Base-by-base conservation (phyloP, 164 flowering plant genomes). In the Piper longum region DNA sequence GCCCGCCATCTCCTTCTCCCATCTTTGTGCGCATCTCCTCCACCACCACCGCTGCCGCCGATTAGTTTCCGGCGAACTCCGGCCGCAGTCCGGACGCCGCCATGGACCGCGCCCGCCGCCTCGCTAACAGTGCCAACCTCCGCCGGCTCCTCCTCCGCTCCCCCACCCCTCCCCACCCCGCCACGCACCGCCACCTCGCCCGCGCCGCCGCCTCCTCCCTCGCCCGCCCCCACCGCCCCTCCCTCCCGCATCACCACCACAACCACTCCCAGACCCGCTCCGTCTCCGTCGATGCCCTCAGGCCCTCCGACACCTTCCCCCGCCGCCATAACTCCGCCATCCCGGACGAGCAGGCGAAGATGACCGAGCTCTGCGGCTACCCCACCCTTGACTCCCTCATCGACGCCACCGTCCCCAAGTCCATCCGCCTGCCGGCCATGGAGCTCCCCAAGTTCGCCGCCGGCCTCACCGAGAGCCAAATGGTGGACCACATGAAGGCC, bases 291-390 rank as follows among this genome's bases (percentile, higher is more conserved):
- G 96, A 90, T 19, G 78, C 96, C 2, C 70, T 93, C 74, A 84
- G 84, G 62, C 86, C 91, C 2, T 81, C 84, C 71, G 99, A 95
- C 66, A 95, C 97, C 61, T 95, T 95, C 66, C 79, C 96, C 14
- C 88, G 97, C 58, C 89, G 99, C 12, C 99, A 95, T 69, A 95
- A 90, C 83, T 95, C 99, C 4, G 87, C 88, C 4, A 85, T 95
- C 58, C 89, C 83, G 0, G 91, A 88, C 4, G 97, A 95, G 5
- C 97, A 89, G 69, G 51, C 74, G 5, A 80, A 79, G 55, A 95
- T 95, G 96, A 81, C 97, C 11, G 75, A 82, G 56, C 69, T 69
- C 7, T 74, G 80, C 72, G 99, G 99, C 36, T 85, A 73, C 65
- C 65, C 69, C 9, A 73, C 67, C 55, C 73, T 91, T 1, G 97